Base-by-base conservation (phyloP, 306 rosid species). In the Begonia masoniana region DNA sequence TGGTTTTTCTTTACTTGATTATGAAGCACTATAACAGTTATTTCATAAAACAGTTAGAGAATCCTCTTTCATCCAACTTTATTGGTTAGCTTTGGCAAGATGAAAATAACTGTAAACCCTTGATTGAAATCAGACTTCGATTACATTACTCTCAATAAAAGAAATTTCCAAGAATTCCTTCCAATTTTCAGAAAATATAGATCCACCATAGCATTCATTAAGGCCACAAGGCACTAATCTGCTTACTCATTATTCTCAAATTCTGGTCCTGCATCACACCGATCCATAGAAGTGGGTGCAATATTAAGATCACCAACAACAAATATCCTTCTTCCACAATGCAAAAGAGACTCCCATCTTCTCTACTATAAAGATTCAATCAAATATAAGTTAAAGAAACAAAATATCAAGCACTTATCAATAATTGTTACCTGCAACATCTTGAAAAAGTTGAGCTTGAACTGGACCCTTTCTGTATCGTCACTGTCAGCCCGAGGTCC, bases 271-370 rank as follows among this genome's bases (percentile, higher is more conserved):
- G 94, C 96, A 41, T 86, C 96, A 62, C 96, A 81, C 43, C 83
- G 75, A 70, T 86, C 99, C 57, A 85, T 59, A 47, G 75, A 76
- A 62, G 78, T 83, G 56, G 96, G 99, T 48, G 99, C 99, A 70
- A 91, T 86, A 62, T 91, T 92, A 50, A 92, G 95, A 76, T 86
- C 99, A 56, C 99, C 99, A 77, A 86, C 93, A 46, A 83, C 84
- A 71, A 81, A 36, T 64, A 92, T 56, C 70, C 82, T 83, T 74
- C 88, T 79, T 68, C 83, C 88, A 48, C 59, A 63, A 68, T 11
- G 36, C 78, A 81, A 73, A 65, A 86, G 85, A 66, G 60, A 71
- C 75, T 91, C 99, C 92, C 79, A 91, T 76, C 96, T 86, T 83
- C 68, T 81, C 99, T 91, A 81, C 71, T 63, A 71, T 62, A 66